phyloP scores from a whole-genome alignment of 305 asterid genomes.

The Fraxinus velutina region DNA sequence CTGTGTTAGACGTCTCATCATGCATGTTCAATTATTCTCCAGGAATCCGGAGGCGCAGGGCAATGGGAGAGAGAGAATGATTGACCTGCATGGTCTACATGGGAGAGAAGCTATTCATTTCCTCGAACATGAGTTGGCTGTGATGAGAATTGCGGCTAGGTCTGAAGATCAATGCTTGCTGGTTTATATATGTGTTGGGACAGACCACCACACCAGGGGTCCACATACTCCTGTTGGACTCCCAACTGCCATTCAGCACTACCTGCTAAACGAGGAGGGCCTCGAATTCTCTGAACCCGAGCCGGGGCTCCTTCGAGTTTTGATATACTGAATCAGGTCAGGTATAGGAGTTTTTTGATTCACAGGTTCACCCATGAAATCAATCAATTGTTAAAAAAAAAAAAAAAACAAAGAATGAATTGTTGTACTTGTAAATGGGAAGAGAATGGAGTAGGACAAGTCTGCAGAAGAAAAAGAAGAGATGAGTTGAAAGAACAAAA shows the following conservation, averaged over 20 bases:
- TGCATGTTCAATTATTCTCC: constrained; percentile 22
- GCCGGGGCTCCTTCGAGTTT: constrained; percentile 70
- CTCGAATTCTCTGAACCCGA: constrained; percentile 77
- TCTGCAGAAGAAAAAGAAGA: constrained; percentile 18
- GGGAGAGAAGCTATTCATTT: constrained; percentile 72
- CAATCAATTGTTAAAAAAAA: constrained; percentile 16
- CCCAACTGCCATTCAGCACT: constrained; percentile 67
- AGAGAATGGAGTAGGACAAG: constrained; percentile 29
- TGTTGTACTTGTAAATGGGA: constrained; percentile 61
- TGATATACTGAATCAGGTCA: constrained; percentile 39
- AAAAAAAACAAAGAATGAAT: background rate
- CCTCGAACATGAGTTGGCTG: constrained; percentile 71
- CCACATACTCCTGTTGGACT: constrained; percentile 69
- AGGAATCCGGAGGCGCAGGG: constrained; percentile 56
- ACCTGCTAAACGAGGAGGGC: constrained; percentile 83
- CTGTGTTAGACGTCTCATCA: background rate
- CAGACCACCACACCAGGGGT: constrained; percentile 80
- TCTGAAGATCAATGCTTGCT: constrained; percentile 61
- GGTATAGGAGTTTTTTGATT: constrained; percentile 50
- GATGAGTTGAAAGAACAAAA: constrained; percentile 18
- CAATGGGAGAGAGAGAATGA: constrained; percentile 68
- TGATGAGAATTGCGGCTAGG: constrained; percentile 64
- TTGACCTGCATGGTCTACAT: constrained; percentile 84
- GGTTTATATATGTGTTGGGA: constrained; percentile 70
- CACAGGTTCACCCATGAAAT: constrained; percentile 20